A percentile compares a stretch with the other conserved stretches of the same genome.
These are phyloP conservation scores for Colletotrichum paranaense DNA, from an alignment of 2,329 filamentous ascomycete species.

Conservation along the genomic window DNA sequence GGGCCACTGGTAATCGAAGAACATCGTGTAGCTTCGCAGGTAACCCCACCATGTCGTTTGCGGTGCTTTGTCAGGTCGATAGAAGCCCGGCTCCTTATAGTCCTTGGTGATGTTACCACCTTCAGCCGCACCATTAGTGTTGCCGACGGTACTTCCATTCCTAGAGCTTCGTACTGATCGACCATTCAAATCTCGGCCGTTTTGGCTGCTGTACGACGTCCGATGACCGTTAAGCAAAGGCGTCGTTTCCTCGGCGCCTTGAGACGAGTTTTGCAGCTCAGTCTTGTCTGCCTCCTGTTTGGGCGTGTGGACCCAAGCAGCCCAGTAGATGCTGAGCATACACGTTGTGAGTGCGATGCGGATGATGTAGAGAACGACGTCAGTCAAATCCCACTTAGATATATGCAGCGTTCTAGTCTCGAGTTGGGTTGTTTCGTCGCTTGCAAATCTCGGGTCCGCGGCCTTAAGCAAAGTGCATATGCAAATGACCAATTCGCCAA, in stretches of 20 bases:
- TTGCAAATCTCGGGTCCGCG: constrained; percentile 42
- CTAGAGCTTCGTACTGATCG: constrained; percentile 33
- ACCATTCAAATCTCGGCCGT: constrained; percentile 38
- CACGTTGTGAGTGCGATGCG: constrained; percentile 75
- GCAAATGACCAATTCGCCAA: constrained; percentile 79
- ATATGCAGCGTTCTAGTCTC: neutral
- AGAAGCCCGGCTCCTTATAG: constrained; percentile 79
- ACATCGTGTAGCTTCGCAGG: constrained; percentile 88
- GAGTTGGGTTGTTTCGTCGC: constrained; percentile 35
- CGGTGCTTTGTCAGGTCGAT: constrained; percentile 86
- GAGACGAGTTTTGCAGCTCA: constrained; percentile 47
- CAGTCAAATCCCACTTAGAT: constrained; percentile 68
- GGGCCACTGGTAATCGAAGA: constrained; percentile 98
- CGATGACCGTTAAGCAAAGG: constrained; percentile 67
- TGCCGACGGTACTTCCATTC: constrained; percentile 41
- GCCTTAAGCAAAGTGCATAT: constrained; percentile 76
- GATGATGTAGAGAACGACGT: constrained; percentile 73
- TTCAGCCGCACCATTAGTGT: constrained; percentile 53
- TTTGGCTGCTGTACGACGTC: constrained; percentile 49
- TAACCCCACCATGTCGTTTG: constrained; percentile 98
- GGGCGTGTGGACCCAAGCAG: constrained; percentile 54
- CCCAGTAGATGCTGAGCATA: constrained; percentile 62
- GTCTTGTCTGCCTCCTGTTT: constrained; percentile 51
- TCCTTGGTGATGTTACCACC: constrained; percentile 59
- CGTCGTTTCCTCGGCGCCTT: constrained; percentile 66